A percentile compares a stretch with the other conserved stretches of the same genome.
These are phyloP conservation scores for Blyttiomyces sp. DNA, from an alignment of 371 early-diverging fungal species.

Conservation along the genomic window DNA sequence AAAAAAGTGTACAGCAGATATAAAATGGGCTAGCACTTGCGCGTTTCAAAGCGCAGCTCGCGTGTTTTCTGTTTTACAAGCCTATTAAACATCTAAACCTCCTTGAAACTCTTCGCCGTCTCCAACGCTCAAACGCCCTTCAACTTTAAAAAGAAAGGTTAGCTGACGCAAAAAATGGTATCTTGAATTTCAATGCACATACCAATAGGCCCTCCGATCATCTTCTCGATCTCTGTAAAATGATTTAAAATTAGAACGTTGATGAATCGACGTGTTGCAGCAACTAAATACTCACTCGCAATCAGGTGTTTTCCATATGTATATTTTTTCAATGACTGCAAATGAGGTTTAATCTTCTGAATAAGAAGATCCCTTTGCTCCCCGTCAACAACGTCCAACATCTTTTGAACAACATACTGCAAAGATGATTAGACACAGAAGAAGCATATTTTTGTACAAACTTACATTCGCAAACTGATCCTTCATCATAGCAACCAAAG, in stretches of 20 bases:
- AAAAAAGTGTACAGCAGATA: no score
- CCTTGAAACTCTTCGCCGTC: no score
- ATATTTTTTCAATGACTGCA: conserved; percentile 87
- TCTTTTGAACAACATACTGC: conserved; percentile 97
- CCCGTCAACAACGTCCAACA: conserved; percentile 94
- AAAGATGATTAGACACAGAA: background rate
- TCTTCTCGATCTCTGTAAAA: conserved; percentile 34
- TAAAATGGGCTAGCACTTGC: no score
- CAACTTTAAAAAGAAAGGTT: no score
- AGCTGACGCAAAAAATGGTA: no score
- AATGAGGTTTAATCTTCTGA: conserved; percentile 85
- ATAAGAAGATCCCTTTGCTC: conserved; percentile 82
- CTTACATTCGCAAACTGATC: conserved; percentile 96
- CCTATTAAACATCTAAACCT: no score
- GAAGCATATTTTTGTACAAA: background rate
- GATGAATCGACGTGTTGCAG: background rate
- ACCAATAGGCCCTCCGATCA: conserved; percentile 18
- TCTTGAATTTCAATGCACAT: no score
- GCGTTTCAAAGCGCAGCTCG: no score
- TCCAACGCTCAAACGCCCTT: no score
- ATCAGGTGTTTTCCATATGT: conserved; percentile 97
- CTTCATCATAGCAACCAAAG: conserved; percentile 90
- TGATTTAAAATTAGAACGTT: background rate
- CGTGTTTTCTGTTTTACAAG: no score
- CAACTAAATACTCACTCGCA: conserved; percentile 45